Percentiles rank a stretch among this genome's conserved stretches.
Conservation (phyloP, 805 yeast genomes). For the Hanseniaspora lindneri region DNA sequence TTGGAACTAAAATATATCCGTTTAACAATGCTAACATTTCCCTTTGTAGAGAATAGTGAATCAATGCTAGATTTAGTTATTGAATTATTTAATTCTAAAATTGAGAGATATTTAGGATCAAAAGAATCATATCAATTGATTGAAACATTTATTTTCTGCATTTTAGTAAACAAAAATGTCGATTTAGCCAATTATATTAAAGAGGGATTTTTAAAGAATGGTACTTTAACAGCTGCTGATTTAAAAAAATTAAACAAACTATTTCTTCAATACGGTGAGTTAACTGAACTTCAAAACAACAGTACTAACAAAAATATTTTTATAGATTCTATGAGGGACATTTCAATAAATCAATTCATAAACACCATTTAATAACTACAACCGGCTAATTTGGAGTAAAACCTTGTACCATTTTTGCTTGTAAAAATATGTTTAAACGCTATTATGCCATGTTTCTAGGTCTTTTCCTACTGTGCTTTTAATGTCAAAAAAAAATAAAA, state of each 20-base stretch:
- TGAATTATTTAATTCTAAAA: conserved; percentile 2
- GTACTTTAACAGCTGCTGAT: not conserved
- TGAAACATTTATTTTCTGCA: conserved; percentile 1
- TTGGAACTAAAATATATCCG: not conserved
- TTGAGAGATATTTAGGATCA: not conserved
- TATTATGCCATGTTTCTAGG: too few relatives aligned
- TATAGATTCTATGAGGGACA: not conserved
- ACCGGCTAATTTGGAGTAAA: too few relatives aligned
- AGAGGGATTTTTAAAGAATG: conserved; percentile 9
- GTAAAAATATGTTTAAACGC: too few relatives aligned
- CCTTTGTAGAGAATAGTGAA: not conserved
- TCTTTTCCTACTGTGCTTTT: too few relatives aligned
- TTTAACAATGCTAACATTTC: conserved; percentile 1
- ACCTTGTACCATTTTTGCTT: too few relatives aligned
- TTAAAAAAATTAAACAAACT: conserved; percentile 1
- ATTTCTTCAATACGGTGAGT: conserved; percentile 6
- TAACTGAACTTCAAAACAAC: not conserved
- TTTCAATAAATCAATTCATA: not conserved
- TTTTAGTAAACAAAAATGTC: conserved; percentile 4
- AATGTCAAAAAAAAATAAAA: too few relatives aligned
- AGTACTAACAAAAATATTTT: not conserved
- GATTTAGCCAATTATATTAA: conserved; percentile 13
- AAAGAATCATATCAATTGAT: not conserved
- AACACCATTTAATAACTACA: not conserved
- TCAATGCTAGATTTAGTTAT: not conserved